phyloP scores from a whole-genome alignment of 495 filamentous ascomycete genomes.

The Penicillium cataractarum region DNA sequence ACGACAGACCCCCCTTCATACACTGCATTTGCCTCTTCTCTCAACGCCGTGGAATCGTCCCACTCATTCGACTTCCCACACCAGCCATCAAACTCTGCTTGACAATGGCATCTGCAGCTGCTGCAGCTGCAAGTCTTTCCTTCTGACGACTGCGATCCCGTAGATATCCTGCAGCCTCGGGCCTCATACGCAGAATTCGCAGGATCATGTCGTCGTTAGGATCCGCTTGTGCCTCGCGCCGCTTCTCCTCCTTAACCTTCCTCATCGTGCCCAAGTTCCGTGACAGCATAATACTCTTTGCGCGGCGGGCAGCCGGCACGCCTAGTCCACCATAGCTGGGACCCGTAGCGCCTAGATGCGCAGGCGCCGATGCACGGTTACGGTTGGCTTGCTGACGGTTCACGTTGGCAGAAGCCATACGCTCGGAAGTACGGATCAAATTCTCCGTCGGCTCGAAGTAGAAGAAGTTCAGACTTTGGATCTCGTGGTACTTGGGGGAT shows the following conservation, averaged over 20 bases:
- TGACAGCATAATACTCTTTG: constrained; percentile 94
- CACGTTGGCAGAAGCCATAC: constrained; percentile 90
- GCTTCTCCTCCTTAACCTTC: constrained; percentile 92
- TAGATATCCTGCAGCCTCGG: constrained; percentile 89
- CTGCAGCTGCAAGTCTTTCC: constrained; percentile 85
- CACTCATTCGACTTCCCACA: constrained; percentile 63
- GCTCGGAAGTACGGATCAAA: constrained; percentile 88
- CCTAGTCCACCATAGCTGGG: constrained; percentile 69
- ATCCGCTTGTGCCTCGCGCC: constrained; percentile 93
- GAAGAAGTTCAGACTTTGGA: constrained; percentile 95
- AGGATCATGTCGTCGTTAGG: constrained; percentile 99
- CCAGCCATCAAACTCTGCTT: constrained; percentile 82
- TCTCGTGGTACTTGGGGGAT: constrained; percentile 97
- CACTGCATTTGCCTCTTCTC: not conserved
- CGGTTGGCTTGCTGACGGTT: constrained; percentile 68
- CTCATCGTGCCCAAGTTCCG: constrained; percentile 96
- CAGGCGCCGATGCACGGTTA: constrained; percentile 75
- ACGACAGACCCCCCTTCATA: not conserved
- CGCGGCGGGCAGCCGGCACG: constrained; percentile 68
- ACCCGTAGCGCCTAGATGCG: constrained; percentile 60
- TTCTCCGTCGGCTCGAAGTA: constrained; percentile 93
- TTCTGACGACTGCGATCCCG: constrained; percentile 91
- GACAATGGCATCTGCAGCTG: constrained; percentile 93
- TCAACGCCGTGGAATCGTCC: constrained; percentile 52
- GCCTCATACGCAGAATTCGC: constrained; percentile 92